Evolutionary conservation across 1,284 basidiomycete genomes (phyloP).

Genomic region (Ganoderma multipileum): DNA sequence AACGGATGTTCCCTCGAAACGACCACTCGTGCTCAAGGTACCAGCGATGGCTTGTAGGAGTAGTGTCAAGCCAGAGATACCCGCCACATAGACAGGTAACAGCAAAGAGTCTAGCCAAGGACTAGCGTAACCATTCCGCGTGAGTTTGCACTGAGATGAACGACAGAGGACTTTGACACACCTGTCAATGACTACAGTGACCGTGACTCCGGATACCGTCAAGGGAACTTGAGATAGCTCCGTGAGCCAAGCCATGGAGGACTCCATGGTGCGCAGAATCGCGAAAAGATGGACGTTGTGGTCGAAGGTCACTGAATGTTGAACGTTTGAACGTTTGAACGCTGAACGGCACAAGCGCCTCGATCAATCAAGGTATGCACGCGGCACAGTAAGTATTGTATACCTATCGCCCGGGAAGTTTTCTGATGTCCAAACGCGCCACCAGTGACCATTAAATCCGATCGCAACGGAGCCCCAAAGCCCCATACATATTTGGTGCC

Average conservation of each 20-base stretch:
- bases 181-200: slow-evolving; percentile 15
- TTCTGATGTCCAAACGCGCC: too few relatives aligned
- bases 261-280: slow-evolving; percentile 3
- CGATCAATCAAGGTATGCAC: too few relatives aligned
- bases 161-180: background rate
- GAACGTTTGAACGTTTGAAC: background rate
- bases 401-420: too few relatives aligned
- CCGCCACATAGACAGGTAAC: slow-evolving; percentile 17
- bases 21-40: background rate
- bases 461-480: too few relatives aligned
- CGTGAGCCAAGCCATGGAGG: slow-evolving; percentile 12
- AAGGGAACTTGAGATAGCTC: slow-evolving; percentile 15
- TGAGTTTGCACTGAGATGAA: background rate
- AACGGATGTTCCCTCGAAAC: background rate
- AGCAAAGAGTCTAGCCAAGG: slow-evolving; percentile 17
- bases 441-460: too few relatives aligned
- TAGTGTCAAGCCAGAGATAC: slow-evolving; percentile 4
- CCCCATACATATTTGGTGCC: too few relatives aligned
- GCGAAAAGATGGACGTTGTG: background rate
- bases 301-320: background rate
- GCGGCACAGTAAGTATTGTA: too few relatives aligned
- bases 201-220: slow-evolving; percentile 10
- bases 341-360: too few relatives aligned
- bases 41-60: background rate
- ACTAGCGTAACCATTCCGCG: slow-evolving; percentile 16